Evolutionary conservation across 345 rosid species (phyloP), one percentile per base, ranked within the genome.

Genomic region (Hirschfeldia incana): DNA sequence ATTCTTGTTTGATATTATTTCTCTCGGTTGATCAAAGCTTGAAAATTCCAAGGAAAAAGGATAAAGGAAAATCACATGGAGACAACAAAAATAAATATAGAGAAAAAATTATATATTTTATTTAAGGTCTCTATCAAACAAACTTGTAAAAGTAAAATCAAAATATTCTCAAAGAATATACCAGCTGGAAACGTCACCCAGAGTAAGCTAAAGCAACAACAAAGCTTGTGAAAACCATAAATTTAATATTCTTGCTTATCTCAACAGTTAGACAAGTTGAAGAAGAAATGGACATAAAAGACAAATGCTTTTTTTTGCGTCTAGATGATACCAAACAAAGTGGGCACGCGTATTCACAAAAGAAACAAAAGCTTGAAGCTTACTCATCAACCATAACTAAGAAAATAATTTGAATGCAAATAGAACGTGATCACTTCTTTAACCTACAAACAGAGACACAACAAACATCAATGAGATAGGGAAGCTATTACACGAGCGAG

Each of bases 1-100:
- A 11, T 72, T 33, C 32, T 44, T 36, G 49, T 37, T 44, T 32
- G 73, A 58, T 66, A 26, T 53, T 66, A n/a, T 63, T 13, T 12
- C 51, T 80, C 42, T 80, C 72, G 65, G 75, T 69, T 69, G 79
- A 17, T 74, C 59, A 74, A n/a, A 53, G 75, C 83, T 74, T 80
- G 83, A 75, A 80, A 75, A 80, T 75, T 80, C 79, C 83, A 80
- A 80, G 76, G 64, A 80, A 74, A 75, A n/a, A 62, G 83, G 76
- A 75, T 75, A 75, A 75, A 75, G 55, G 61, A 42, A 62, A 74
- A 16, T 46, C 69, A 73, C 74, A 68, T 68, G 75, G 36, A 29
- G 60, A 49, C 75, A 68, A 79, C n/a, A 64, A 72, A 36, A 17
- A 79, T 9, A 60, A 30, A 49, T 2, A 73, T 6, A 73, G 33